Evolutionary conservation across 2,329 filamentous ascomycete species (phyloP), one percentile per base, ranked within the genome.

Genomic region (Aspergillus sp.): DNA sequence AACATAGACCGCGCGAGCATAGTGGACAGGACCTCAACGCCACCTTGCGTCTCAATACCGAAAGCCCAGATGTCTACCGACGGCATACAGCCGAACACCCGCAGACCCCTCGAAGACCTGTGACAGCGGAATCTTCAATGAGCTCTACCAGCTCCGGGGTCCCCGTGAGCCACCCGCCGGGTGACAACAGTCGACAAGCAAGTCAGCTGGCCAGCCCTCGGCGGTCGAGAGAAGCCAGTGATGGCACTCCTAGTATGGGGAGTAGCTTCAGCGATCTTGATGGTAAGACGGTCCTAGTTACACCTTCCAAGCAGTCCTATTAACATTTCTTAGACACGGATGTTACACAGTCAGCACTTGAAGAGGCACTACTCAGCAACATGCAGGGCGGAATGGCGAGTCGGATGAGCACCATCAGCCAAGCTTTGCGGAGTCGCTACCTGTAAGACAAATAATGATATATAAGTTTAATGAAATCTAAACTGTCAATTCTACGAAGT

Each of bases 251-350:
- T 3, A 81, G 78, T 52, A 82, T 82, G 77, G 82, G 81, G 0
- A 83, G 80, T 52, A 83, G 80, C 48, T 84, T 84, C 56, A 83
- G 79, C 54, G 82, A 84, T 61, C 67, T 85, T 32, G 82, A 84
- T 60, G 79, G 80, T 78, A 65, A 49, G 62, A 51, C 20, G 12
- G 12, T 7, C 22, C 19, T 47, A 7, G 9, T 37, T 23, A 9
- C 12, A 10, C 10, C 17, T 12, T 25, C 13, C 15, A n/a, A 30
- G 5, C 7, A 15, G 19, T 12, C n/a, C 13, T 7, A 43, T 20
- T 44, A 19, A 22, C n/a, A 44, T 12, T 3, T 20, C 12, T 12
- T 52, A 79, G 80, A 82, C 68, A 74, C 80, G 6, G 82, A 80
- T 51, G 78, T 85, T 19, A 83, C 81, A 45, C 80, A 83, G 58